Base-by-base conservation (phyloP, 768 basidiomycete genomes). In the Serendipita sp. region DNA sequence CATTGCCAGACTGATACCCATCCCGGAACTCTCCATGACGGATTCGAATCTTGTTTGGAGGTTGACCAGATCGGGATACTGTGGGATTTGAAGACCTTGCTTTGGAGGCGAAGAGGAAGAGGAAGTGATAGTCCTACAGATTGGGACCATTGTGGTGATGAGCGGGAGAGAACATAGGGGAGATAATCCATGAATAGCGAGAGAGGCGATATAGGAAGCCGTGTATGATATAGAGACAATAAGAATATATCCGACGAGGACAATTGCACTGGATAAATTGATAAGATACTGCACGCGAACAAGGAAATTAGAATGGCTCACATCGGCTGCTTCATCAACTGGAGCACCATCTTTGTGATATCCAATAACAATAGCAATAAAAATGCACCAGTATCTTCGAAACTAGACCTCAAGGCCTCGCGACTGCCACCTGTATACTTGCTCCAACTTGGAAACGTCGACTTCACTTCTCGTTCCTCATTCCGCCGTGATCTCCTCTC, bases 321-420 rank as follows among this genome's bases (percentile, higher is more conserved):
- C 53, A 58, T 58, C 13, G 53, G 53, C n/a, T 58, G 53, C 53
- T 58, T 58, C 53, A 58, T 58, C 11, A 58, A 26, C n/a, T 58
- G 53, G 13, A 58, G 53, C 11, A 58, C 53, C 31, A n/a, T 58
- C 53, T 58, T 58, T 20, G 31, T 11, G 17, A 58, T 58, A 33
- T 58, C 53, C 33, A 58, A 34, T 58, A 34, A 11, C 9, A 58
- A 58, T 28, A 58, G 26, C 17, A 58, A n/a, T 30, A 58, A n/a
- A 33, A 58, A 58, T 58, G 53, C 53, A 13, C 53, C 53, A n/a
- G 30, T 58, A 58, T 58, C 53, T 34, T 58, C 24, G 20, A 58
- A 11, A 31, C 31, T 58, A 34, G 53, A 13, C 53, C 3, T 33
- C 20, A 58, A n/a, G 26, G 53, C 53, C 17, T 58, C 53, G 24